Conservation (phyloP, 495 filamentous ascomycete species). For the Daldinia loculata region DNA sequence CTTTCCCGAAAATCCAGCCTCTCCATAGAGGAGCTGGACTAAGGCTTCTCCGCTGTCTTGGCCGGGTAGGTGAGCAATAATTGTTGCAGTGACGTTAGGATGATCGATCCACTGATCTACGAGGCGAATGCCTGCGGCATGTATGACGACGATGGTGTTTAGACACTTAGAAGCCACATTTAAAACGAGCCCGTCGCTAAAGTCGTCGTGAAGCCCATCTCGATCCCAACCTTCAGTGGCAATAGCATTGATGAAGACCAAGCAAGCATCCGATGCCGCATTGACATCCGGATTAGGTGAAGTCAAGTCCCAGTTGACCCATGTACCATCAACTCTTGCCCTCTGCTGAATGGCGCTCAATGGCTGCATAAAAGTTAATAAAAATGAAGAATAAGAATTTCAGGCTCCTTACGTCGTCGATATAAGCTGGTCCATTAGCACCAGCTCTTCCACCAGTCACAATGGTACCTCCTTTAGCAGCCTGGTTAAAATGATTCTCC, state of each 20-base stretch:
- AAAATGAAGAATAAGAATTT: not conserved
- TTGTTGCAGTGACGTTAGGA: conserved; percentile 69
- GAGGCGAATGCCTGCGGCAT: conserved; percentile 65
- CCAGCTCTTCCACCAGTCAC: conserved; percentile 62
- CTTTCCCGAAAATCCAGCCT: conserved; percentile 66
- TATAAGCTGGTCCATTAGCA: conserved; percentile 56
- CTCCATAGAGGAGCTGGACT: conserved; percentile 67
- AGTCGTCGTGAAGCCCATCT: conserved; percentile 53
- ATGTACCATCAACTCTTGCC: conserved; percentile 64
- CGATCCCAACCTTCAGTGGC: conserved; percentile 65
- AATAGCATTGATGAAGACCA: conserved; percentile 70
- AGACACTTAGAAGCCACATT: conserved; percentile 64
- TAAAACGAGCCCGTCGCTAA: conserved; percentile 64
- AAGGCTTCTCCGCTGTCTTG: conserved; percentile 67
- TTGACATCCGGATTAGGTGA: conserved; percentile 52
- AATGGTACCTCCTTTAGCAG: conserved; percentile 54
- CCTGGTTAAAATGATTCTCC: conserved; percentile 44
- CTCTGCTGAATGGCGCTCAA: conserved; percentile 67
- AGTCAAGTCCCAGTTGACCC: conserved; percentile 58
- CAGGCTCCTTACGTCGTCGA: conserved; percentile 45
- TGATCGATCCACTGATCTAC: conserved; percentile 68
- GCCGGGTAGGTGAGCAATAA: conserved; percentile 69
- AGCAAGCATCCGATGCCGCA: conserved; percentile 68
- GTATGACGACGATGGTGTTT: conserved; percentile 70
- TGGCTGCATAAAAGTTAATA: conserved; percentile 52